These are phyloP conservation scores for Candida pseudoviswanathii DNA, from an alignment of 1,139 yeast genomes.

Conservation along the genomic window DNA sequence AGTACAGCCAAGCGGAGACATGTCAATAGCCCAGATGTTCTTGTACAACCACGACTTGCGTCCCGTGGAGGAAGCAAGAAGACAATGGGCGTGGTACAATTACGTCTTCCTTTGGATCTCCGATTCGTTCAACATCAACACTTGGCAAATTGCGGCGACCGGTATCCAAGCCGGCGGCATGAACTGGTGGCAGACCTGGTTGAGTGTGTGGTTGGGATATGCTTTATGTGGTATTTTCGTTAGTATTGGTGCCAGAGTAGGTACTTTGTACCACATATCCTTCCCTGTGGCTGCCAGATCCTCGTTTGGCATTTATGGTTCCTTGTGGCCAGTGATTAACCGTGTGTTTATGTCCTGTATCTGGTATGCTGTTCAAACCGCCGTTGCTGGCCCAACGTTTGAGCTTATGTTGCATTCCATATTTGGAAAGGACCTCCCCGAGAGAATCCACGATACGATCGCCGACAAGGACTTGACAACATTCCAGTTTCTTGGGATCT, in stretches of 20 bases:
- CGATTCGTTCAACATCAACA: conserved; percentile 82
- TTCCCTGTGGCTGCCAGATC: conserved; percentile 78
- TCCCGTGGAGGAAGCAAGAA: conserved; percentile 69
- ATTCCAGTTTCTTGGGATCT: conserved; percentile 70
- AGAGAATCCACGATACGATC: conserved; percentile 51
- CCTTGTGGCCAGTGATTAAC: conserved; percentile 78
- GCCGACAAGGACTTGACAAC: conserved; percentile 55
- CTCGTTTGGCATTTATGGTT: conserved; percentile 76
- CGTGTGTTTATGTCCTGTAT: conserved; percentile 82
- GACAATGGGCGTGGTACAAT: conserved; percentile 83
- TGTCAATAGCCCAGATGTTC: conserved; percentile 55
- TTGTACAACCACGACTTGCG: conserved; percentile 72
- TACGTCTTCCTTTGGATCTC: conserved; percentile 83
- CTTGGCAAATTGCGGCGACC: conserved; percentile 90
- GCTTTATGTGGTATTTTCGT: conserved; percentile 63
- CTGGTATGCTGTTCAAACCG: conserved; percentile 84
- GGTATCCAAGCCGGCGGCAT: conserved; percentile 70
- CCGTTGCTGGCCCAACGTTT: conserved; percentile 83
- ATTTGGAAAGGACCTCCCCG: conserved; percentile 59
- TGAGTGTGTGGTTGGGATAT: conserved; percentile 80
- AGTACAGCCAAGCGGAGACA: conserved; percentile 26
- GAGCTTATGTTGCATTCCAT: conserved; percentile 69
- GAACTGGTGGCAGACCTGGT: conserved; percentile 90
- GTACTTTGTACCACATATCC: conserved; percentile 72
- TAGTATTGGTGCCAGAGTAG: conserved; percentile 66